phyloP scores from a whole-genome alignment of 345 rosid species.

The Brassica nigra region DNA sequence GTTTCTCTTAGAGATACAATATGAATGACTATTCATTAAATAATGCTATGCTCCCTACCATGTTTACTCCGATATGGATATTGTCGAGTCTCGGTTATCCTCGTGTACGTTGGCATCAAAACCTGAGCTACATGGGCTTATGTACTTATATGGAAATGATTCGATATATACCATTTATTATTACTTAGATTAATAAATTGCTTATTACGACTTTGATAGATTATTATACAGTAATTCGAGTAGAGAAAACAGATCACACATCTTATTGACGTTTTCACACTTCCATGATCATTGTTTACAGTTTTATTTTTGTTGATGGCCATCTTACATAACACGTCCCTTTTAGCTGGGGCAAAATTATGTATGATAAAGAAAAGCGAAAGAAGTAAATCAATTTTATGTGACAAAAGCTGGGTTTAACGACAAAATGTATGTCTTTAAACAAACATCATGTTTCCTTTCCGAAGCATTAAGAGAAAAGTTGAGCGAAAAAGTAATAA shows the following conservation, averaged over 20 bases:
- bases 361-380: neutral
- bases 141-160: neutral
- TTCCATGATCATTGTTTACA: slow-evolving; percentile 21
- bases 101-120: neutral
- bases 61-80: slow-evolving; percentile 7
- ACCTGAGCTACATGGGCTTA: neutral
- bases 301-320: slow-evolving; percentile 4
- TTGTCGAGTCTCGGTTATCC: neutral
- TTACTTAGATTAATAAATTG: neutral
- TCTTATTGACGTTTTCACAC: slow-evolving; percentile 28
- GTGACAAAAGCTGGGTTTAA: slow-evolving; percentile 25
- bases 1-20: neutral
- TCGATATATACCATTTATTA: neutral
- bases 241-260: slow-evolving; percentile 23
- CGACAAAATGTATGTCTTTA: slow-evolving; percentile 41
- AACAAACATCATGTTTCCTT: slow-evolving; percentile 39
- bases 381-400: slow-evolving; percentile 9
- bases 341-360: neutral
- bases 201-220: neutral
- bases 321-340: slow-evolving; percentile 8
- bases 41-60: neutral
- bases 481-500: slow-evolving; percentile 9
- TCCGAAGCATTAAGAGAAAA: slow-evolving; percentile 21
- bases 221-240: slow-evolving; percentile 2
- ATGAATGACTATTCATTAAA: neutral